These are phyloP conservation scores for Russula sp. DNA, from an alignment of 768 basidiomycete species.

Conservation along the genomic window DNA sequence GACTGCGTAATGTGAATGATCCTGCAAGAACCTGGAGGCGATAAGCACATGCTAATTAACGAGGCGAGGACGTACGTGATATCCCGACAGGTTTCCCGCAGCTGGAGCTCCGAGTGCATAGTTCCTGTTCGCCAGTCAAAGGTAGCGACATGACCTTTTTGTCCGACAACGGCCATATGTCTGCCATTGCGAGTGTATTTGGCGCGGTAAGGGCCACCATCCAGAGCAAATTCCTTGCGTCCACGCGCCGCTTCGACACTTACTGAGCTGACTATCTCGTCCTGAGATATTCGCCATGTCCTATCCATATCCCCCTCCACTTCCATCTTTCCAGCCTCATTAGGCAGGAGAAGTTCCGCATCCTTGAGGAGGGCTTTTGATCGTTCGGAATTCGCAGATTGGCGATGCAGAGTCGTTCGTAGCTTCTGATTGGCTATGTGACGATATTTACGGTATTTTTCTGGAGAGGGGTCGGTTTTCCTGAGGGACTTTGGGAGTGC, in stretches of 20 bases:
- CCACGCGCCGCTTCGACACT: constrained; percentile 74
- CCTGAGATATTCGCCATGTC: constrained; percentile 85
- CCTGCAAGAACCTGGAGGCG: constrained; percentile 71
- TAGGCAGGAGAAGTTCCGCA: constrained; percentile 63
- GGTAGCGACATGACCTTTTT: constrained; percentile 80
- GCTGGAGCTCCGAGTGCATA: constrained; percentile 80
- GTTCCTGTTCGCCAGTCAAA: constrained; percentile 91
- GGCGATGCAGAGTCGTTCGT: constrained; percentile 57
- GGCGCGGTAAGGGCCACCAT: constrained; percentile 78
- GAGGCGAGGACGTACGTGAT: constrained; percentile 59
- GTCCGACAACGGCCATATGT: constrained; percentile 81
- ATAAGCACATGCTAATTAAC: constrained; percentile 1
- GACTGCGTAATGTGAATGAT: constrained; percentile 89
- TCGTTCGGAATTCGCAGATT: constrained; percentile 57
- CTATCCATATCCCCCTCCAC: constrained; percentile 75
- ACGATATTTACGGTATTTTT: constrained; percentile 43
- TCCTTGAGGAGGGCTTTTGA: constrained; percentile 58
- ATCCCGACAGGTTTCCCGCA: constrained; percentile 87
- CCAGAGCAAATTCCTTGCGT: constrained; percentile 71
- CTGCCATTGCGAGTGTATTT: constrained; percentile 90
- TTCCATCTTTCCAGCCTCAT: constrained; percentile 67
- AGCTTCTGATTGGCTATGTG: constrained; percentile 75
- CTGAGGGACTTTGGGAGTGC: constrained; percentile 65
- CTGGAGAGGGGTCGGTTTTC: constrained; percentile 41
- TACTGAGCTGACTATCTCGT: constrained; percentile 60